Percentiles rank a stretch among this genome's conserved stretches.
Evolutionary conservation across 345 rosid genomes (phyloP).

Genomic region (Hibiscus tridactylites): DNA sequence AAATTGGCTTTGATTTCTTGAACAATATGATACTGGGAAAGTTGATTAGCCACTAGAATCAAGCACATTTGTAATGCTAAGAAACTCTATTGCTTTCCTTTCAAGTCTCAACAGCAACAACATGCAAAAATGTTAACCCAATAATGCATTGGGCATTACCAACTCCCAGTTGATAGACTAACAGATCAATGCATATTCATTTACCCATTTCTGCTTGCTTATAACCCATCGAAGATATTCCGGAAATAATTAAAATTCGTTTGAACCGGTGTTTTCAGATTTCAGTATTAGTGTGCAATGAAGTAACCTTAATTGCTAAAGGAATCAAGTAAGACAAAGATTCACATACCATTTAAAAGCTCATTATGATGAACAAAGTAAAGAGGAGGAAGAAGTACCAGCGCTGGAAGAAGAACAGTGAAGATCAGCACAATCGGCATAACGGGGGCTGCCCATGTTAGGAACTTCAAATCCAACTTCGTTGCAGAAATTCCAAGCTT

Average conservation of each 20-base stretch:
- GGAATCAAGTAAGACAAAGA: background rate
- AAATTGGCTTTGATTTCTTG: background rate
- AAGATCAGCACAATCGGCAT: conserved; percentile 53
- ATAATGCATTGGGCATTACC: background rate
- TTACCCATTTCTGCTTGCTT: background rate
- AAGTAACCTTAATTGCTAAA: background rate
- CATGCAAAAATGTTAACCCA: background rate
- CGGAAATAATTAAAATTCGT: background rate
- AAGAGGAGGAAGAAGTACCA: conserved; percentile 14
- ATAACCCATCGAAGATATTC: background rate
- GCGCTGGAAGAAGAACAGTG: conserved; percentile 16
- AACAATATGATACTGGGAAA: background rate
- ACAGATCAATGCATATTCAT: too few species aligned
- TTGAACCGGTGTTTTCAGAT: background rate
- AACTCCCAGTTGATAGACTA: too few species aligned
- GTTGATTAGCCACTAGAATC: background rate
- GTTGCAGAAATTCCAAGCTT: conserved; percentile 67
- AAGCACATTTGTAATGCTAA: background rate
- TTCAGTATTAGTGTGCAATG: background rate
- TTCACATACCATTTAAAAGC: background rate
- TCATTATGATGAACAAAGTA: background rate
- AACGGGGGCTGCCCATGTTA: conserved; percentile 50
- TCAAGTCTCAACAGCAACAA: background rate
- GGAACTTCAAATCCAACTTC: conserved; percentile 58
- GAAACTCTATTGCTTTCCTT: background rate